Conservation (phyloP, 1,139 yeast species). For the Lodderomyces oxycetoniae region DNA sequence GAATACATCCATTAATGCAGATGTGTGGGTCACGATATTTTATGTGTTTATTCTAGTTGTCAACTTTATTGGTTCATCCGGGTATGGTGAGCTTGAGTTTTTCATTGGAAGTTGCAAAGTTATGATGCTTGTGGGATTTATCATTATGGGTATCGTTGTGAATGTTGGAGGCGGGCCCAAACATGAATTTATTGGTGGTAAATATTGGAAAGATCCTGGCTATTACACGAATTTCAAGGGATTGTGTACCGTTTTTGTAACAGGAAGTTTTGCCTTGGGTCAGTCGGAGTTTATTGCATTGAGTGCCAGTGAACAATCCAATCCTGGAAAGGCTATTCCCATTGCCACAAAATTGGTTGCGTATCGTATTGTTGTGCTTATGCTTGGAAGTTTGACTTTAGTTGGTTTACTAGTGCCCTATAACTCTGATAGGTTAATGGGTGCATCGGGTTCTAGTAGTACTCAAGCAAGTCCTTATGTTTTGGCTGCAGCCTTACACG, state of each 20-base stretch:
- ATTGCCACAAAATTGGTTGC: slow-evolving; percentile 40
- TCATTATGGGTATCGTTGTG: slow-evolving; percentile 37
- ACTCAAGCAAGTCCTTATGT: slow-evolving; percentile 44
- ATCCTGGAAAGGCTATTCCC: slow-evolving; percentile 39
- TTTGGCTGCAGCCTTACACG: slow-evolving; percentile 39
- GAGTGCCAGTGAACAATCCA: slow-evolving; percentile 38
- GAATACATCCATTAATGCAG: slow-evolving; percentile 29
- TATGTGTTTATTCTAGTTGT: slow-evolving; percentile 30
- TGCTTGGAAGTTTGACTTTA: slow-evolving; percentile 38
- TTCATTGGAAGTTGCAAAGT: slow-evolving; percentile 35
- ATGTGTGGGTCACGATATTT: slow-evolving; percentile 38
- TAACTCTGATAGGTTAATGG: slow-evolving; percentile 36
- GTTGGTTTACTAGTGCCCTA: slow-evolving; percentile 43
- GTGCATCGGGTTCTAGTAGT: slow-evolving; percentile 30
- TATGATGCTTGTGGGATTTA: slow-evolving; percentile 35
- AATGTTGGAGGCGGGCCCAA: slow-evolving; percentile 38
- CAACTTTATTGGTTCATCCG: slow-evolving; percentile 38
- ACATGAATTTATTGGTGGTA: slow-evolving; percentile 42
- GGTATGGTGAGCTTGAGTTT: slow-evolving; percentile 45
- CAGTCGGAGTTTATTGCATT: slow-evolving; percentile 41
- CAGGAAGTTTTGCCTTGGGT: slow-evolving; percentile 37
- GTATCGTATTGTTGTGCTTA: slow-evolving; percentile 35
- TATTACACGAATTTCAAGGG: slow-evolving; percentile 38
- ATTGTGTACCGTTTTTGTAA: slow-evolving; percentile 34
- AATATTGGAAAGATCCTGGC: slow-evolving; percentile 44